Evolutionary conservation across 2,329 filamentous ascomycete genomes (phyloP), one percentile per base, ranked within the genome.

Genomic region (Aspergillus clavatus): DNA sequence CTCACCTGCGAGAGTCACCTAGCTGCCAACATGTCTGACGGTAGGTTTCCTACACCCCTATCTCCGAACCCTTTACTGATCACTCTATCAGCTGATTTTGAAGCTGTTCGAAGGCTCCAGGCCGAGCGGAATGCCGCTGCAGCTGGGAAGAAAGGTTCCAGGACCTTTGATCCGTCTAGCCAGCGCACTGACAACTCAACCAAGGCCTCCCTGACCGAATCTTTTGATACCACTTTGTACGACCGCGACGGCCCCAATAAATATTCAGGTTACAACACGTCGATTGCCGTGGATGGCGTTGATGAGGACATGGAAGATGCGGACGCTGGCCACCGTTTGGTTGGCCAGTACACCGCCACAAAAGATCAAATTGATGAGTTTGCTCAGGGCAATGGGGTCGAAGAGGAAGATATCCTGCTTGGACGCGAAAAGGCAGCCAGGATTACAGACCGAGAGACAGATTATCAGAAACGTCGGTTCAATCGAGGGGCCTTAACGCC

Each of bases 381-480:
- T 70, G 84, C 91, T 19, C 83, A 81, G 43, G 90, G 90, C 44
- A 77, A 79, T 51, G 90, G 87, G 35, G 88, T 91, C 21, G 91
- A 95, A 65, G 91, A 96, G 70, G 89, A 91, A 47, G 94, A 98
- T 61, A 84, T 91, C 5, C 76, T 98, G 51, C 78, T 89, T 40
- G 87, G 86, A 36, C 82, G 84, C 56, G 93, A 97, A 74, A 87
- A 91, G 71, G 87, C 89, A 66, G 89, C 86, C 46, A 84, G 91
- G 59, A 97, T 98, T 62, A 78, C 84, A 50, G 91, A 94, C 64
- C 86, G 93, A 60, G 91, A 97, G 74, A 94, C 89, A 52, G 91
- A 97, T 63, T 98, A 98, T 66, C 94, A 98, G 72, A 95, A 95
- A 72, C 87, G 90, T 55, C 83, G 90, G 48, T 94, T 95, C 68